Conservation (phyloP, 2,329 filamentous ascomycete genomes). For the Xylariomycetidae sp. region DNA sequence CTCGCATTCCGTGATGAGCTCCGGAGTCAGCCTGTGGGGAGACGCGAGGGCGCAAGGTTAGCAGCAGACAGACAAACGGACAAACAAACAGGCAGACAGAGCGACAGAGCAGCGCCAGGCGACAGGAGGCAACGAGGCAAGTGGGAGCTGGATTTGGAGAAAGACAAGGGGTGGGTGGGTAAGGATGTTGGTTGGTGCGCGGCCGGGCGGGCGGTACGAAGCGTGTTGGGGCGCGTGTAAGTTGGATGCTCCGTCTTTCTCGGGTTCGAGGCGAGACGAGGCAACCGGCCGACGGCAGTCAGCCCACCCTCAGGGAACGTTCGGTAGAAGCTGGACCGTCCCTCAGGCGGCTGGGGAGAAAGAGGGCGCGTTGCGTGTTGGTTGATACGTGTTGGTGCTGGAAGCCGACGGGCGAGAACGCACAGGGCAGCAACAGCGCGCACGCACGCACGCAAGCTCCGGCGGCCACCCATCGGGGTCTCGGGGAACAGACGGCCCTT, state of each 20-base stretch:
- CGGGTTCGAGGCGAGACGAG: slow-evolving; percentile 22
- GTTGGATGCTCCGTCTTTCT: no score
- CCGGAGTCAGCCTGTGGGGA: slow-evolving; percentile 43
- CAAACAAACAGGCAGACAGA: no score
- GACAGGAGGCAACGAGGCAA: no score
- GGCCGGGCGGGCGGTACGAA: slow-evolving; percentile 6
- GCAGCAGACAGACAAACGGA: slow-evolving; percentile 13
- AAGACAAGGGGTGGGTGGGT: no score
- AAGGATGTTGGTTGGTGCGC: no score
- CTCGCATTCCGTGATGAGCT: slow-evolving; percentile 54
- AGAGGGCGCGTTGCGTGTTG: slow-evolving; percentile 3
- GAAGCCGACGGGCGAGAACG: not conserved
- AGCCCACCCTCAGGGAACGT: no score
- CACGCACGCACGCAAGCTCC: not conserved
- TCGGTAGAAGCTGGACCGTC: no score
- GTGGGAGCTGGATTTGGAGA: not conserved
- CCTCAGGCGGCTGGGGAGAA: no score
- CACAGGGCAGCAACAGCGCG: not conserved
- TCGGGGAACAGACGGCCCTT: no score
- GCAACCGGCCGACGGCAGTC: slow-evolving; percentile 16
- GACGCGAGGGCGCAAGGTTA: slow-evolving; percentile 16
- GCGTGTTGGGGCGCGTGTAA: slow-evolving; percentile 14
- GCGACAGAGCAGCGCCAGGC: slow-evolving; percentile 1
- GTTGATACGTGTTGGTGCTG: no score
- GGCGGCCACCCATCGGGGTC: no score